Evolutionary conservation across 208 protist species (phyloP).

Genomic region (Paratrypanosoma confusum): DNA sequence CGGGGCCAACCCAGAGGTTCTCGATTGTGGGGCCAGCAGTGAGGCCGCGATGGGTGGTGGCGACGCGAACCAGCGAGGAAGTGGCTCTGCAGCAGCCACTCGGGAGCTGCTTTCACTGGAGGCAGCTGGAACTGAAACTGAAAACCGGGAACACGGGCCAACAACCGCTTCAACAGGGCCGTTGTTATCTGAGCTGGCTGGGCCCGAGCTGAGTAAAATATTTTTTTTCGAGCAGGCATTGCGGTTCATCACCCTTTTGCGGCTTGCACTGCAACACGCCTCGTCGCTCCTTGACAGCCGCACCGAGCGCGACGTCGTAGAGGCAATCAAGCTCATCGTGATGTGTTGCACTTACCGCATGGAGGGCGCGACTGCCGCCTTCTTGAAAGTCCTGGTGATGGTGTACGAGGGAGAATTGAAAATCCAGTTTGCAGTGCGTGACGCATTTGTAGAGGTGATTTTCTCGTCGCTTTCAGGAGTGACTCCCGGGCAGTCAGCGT

Average conservation of each 20-base stretch:
- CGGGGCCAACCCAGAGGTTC: no score
- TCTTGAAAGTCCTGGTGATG: slow-evolving; percentile 76
- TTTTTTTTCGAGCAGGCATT: slow-evolving; percentile 73
- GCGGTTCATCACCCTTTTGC: slow-evolving; percentile 53
- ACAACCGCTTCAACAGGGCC: no score
- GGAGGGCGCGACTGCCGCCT: slow-evolving; percentile 44
- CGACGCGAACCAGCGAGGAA: no score
- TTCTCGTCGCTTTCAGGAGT: slow-evolving; percentile 50
- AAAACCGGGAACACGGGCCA: no score
- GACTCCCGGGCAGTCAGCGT: slow-evolving; percentile 27
- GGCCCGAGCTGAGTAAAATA: slow-evolving; percentile 39
- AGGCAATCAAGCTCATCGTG: slow-evolving; percentile 80
- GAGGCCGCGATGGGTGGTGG: no score
- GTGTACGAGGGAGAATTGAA: slow-evolving; percentile 81
- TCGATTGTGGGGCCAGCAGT: no score
- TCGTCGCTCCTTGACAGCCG: slow-evolving; percentile 61
- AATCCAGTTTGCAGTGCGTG: slow-evolving; percentile 80
- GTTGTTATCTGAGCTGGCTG: no score
- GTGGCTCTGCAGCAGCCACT: no score
- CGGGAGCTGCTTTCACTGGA: no score
- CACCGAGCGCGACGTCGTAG: slow-evolving; percentile 80
- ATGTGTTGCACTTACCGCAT: slow-evolving; percentile 67
- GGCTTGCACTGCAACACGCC: slow-evolving; percentile 50
- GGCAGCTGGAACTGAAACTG: no score
- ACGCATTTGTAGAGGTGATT: slow-evolving; percentile 78